Evolutionary conservation across 768 basidiomycete species (phyloP), one percentile per base, ranked within the genome.

Genomic region (Pulveroboletus sp.): DNA sequence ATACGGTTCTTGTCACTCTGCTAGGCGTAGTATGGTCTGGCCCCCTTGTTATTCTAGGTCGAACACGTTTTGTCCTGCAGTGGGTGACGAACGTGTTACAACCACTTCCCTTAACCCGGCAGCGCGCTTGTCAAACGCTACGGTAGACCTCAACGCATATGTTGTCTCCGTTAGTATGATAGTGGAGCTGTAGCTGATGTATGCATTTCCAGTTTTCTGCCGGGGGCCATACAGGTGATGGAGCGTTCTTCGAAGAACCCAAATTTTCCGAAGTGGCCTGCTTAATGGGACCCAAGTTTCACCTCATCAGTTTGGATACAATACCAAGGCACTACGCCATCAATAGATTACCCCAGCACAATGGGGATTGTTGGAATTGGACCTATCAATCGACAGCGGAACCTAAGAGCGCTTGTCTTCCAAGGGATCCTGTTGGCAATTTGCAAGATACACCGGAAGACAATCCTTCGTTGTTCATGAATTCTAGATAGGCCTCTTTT

Each of bases 321-420:
- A 31, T 63, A n/a, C 61, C 62, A 20, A 34, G 35, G 21, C 52
- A 49, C 27, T 63, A 58, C 32, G 35, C 55, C 12, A 49, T 52
- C 20, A 51, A 65, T 25, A 53, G 55, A 40, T 57, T 62, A 16
- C 60, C 61, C 76, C 24, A 87, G 85, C 61, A 81, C 81, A 11
- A 75, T 75, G 37, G 87, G 87, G 6, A 70, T 88, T 20, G 73
- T 82, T 24, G 86, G 88, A 5, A 71, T 8, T 90, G 87, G 87
- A 80, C 80, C 39, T n/a, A 20, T 7, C n/a, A 20, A 13, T 38
- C n/a, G 36, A 38, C 20, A 20, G 20, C 16, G 32, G 25, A 49
- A 29, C 45, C 4, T n/a, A n/a, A n/a, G n/a, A n/a, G 3, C 19
- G 27, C 11, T 35, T 31, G n/a, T 37, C 10, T 36, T 33, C n/a